Conservation (phyloP, 331 rosid species). For the Malus hybrid region DNA sequence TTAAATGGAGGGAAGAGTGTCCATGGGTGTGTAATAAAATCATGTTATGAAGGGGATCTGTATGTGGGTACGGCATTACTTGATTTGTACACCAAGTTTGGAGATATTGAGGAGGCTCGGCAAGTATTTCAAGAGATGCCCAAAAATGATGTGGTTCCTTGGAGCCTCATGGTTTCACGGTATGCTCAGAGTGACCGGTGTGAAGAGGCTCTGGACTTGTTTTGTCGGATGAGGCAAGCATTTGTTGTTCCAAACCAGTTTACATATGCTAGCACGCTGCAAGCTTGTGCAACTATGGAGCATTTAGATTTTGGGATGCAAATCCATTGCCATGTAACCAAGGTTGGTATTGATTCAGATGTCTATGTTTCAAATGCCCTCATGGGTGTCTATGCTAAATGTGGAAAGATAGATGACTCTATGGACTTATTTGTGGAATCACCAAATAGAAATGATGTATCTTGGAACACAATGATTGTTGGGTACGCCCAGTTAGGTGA, state of each 20-base stretch:
- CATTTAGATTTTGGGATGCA: constrained; percentile 24
- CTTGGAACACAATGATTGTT: constrained; percentile 51
- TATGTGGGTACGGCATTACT: constrained; percentile 47
- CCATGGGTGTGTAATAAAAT: constrained; percentile 32
- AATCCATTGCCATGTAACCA: constrained; percentile 33
- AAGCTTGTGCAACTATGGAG: constrained; percentile 41
- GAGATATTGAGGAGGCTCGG: constrained; percentile 24
- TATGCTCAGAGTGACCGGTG: constrained; percentile 36
- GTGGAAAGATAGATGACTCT: constrained; percentile 32
- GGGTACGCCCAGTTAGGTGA: constrained; percentile 31
- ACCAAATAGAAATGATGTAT: constrained; percentile 28
- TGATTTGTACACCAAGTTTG: constrained; percentile 35
- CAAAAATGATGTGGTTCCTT: constrained; percentile 36
- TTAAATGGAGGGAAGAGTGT: constrained; percentile 27
- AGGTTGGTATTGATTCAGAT: constrained; percentile 31
- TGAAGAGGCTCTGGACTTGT: constrained; percentile 37
- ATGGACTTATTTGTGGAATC: constrained; percentile 29
- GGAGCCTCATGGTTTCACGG: constrained; percentile 54
- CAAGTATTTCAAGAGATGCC: constrained; percentile 35
- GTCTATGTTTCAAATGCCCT: constrained; percentile 45
- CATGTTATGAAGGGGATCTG: constrained; percentile 28
- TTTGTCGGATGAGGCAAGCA: constrained; percentile 36
- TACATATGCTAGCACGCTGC: constrained; percentile 40
- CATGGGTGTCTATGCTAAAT: constrained; percentile 47
- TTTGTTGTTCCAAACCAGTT: constrained; percentile 39